Base-by-base conservation (phyloP, 768 basidiomycete genomes). In the Asterophora parasitica region DNA sequence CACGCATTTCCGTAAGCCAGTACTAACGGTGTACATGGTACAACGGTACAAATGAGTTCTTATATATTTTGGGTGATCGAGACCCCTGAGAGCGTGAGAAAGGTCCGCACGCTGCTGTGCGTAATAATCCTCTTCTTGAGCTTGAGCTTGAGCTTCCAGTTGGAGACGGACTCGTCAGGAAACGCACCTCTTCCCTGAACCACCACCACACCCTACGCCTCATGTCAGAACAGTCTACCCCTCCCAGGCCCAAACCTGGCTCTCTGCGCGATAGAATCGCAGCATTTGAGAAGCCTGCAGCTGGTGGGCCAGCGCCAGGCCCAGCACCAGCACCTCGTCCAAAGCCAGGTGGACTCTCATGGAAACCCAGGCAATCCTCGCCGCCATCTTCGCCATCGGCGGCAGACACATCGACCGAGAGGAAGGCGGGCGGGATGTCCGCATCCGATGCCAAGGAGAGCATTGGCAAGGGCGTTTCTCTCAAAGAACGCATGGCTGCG, bases 401-500 rank as follows among this genome's bases (percentile, higher is more conserved):
- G 46, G 35, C 58, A 32, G 53, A 64, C 26, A 61, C 55, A 15
- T 50, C 62, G 28, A 52, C 55, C 2, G 61, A 60, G 31, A 43
- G 70, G 55, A 63, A 55, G 42, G 52, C 58, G 0, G 69, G 70
- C 3, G 76, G 78, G 0, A 87, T 91, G 87, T 85, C 81, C 17
- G 89, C 89, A 4, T 79, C 81, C 23, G 94, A 97, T 71, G 93
- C 93, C 16, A 83, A 87, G 64, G 87, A 85, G 58, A 87, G 85
- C 58, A 94, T 95, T 65, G 78, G 78, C 4, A 81, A 81, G 47
- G 85, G 79, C 2, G 85, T 81, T 4, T 90, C 88, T 48, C 67
- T 98, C 55, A 93, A 85, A 69, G 95, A 96, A 50, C 81, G 95
- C 31, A 96, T 98, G 92, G 92, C 92, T 26, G 92, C 92, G 2